Evolutionary conservation across 2,329 filamentous ascomycete genomes (phyloP), one percentile per base, ranked within the genome.

Genomic region (Alternaria metachromatica): DNA sequence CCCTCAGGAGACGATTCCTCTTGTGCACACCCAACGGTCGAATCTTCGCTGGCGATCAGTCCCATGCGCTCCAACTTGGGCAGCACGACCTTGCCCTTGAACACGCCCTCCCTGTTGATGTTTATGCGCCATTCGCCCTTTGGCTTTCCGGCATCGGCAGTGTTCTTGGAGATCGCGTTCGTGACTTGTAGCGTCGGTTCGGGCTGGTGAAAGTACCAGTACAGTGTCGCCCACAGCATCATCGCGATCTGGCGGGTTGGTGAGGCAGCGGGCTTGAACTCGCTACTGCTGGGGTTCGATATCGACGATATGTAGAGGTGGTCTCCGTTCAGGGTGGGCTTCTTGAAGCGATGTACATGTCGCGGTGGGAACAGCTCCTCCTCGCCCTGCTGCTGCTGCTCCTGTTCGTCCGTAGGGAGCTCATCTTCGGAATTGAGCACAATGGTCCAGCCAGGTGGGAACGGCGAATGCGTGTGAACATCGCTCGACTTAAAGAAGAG

Each of bases 141-240:
- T 2, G 95, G 95, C 68, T 88, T 90, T 6, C 92, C 95, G 6
- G 81, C 78, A 18, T 87, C 82, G 0, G 81, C 91, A 0, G 93
- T 95, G 61, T 85, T 78, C 67, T 85, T 87, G 1, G 90, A 92
- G 0, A 87, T 84, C 6, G 88, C 83, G 7, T 88, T 92, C 18
- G 85, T 84, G 33, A 96, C 76, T 54, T 88, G 86, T 0, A 87
- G 84, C 21, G 86, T 84, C 0, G 95, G 95, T 71, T 90, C 87
- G 1, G 89, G 87, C 79, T 97, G 93, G 81, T 97, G 94, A 73
- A 97, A 98, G 83, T 98, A 98, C 95, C 95, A 98, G 84, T 93
- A 97, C 45, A 98, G 84, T 1, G 93, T 94, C 33, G 94, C 89
- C 92, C 93, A 98, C 7, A 98, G 86, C 91, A 97, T 97, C 92